Evolutionary conservation across 139 green algal species (phyloP).

Genomic region (Bryopsis sp.): DNA sequence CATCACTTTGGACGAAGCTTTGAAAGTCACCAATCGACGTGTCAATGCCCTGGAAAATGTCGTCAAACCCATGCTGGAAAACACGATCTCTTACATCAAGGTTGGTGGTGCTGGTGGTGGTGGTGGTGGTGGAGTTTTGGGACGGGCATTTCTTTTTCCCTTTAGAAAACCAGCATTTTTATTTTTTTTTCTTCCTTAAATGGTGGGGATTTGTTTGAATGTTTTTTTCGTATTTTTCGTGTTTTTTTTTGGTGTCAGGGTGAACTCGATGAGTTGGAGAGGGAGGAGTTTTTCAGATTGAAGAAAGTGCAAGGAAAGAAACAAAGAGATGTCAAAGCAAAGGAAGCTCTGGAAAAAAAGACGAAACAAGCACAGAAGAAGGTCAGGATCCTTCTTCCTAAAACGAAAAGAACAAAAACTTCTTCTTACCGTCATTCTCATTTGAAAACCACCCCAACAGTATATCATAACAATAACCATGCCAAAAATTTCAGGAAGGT

Average conservation of each 20-base stretch:
- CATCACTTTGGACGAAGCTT: slow-evolving; percentile 91
- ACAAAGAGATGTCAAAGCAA: slow-evolving; percentile 2
- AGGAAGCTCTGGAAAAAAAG: neutral
- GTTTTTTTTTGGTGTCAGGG: slow-evolving; percentile 37
- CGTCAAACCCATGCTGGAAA: slow-evolving; percentile 90
- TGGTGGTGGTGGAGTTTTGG: no score
- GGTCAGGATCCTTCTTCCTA: no score
- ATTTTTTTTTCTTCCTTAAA: neutral
- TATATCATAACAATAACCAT: no score
- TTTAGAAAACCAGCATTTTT: neutral
- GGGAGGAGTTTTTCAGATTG: slow-evolving; percentile 98
- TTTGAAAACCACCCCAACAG: no score
- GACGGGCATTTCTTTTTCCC: no score
- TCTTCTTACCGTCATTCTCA: no score
- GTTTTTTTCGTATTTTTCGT: no score
- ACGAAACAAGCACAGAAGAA: no score
- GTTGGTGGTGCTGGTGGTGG: slow-evolving; percentile 34
- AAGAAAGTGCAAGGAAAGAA: slow-evolving; percentile 74
- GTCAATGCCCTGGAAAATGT: slow-evolving; percentile 99
- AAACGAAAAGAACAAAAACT: no score
- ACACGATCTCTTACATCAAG: slow-evolving; percentile 99
- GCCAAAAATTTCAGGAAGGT: no score
- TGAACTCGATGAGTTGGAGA: slow-evolving; percentile 98
- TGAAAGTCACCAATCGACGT: slow-evolving; percentile 92
- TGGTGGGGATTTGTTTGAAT: neutral